Conservation (phyloP, 768 basidiomycete species). For the Phylloporus sp. region DNA sequence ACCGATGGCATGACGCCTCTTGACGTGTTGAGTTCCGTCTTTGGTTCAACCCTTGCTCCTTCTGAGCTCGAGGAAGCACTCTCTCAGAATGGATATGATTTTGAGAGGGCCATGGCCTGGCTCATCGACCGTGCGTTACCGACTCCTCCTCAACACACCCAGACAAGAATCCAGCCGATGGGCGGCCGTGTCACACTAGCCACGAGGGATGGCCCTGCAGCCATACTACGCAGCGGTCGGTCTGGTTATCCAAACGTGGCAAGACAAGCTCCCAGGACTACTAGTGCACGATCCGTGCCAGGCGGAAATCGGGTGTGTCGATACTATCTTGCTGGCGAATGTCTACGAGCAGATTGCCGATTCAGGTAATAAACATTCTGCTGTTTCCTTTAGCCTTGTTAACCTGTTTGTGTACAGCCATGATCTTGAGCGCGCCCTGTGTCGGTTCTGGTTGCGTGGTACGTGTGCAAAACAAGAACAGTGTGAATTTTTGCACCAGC, state of each 20-base stretch:
- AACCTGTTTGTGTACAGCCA: slow-evolving; percentile 51
- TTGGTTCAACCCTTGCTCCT: slow-evolving; percentile 84
- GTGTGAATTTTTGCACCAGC: slow-evolving; percentile 94
- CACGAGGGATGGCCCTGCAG: slow-evolving; percentile 46
- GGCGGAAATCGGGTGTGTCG: slow-evolving; percentile 79
- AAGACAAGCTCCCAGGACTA: slow-evolving; percentile 21
- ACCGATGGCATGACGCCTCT: slow-evolving; percentile 97
- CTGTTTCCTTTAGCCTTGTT: slow-evolving; percentile 2
- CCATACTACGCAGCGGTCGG: slow-evolving; percentile 40
- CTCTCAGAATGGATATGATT: slow-evolving; percentile 84
- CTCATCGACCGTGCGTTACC: slow-evolving; percentile 73
- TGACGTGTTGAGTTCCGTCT: slow-evolving; percentile 92
- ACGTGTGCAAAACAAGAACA: slow-evolving; percentile 95
- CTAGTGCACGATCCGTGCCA: slow-evolving; percentile 33
- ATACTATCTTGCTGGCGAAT: slow-evolving; percentile 96
- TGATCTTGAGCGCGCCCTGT: slow-evolving; percentile 89
- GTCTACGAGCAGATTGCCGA: slow-evolving; percentile 91
- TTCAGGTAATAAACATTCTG: slow-evolving; percentile 77
- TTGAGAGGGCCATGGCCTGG: slow-evolving; percentile 94
- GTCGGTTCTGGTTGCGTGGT: slow-evolving; percentile 96
- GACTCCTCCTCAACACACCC: slow-evolving; percentile 35
- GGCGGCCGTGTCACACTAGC: slow-evolving; percentile 68
- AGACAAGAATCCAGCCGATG: slow-evolving; percentile 53
- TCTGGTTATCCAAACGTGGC: slow-evolving; percentile 30
- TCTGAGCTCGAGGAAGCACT: slow-evolving; percentile 94